Evolutionary conservation across 768 basidiomycete genomes (phyloP).

Genomic region (Amanita rubescens): DNA sequence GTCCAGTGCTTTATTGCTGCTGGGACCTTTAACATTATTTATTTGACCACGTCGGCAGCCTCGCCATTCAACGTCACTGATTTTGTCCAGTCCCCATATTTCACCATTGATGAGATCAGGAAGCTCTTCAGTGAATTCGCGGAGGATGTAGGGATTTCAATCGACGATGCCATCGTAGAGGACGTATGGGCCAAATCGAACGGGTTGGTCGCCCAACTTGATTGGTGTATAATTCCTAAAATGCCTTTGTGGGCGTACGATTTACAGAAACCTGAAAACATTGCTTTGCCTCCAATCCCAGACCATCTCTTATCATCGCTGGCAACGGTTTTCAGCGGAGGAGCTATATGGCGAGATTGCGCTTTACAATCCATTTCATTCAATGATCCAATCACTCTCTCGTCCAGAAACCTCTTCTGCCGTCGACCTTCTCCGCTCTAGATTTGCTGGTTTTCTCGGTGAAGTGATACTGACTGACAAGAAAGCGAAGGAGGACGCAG

Average conservation of each 20-base stretch:
- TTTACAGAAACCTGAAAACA: neutral
- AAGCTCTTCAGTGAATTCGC: conserved; percentile 7
- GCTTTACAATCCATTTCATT: conserved; percentile 6
- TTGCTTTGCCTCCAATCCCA: neutral
- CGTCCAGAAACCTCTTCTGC: neutral
- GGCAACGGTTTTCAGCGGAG: conserved; percentile 5
- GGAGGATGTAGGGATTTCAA: neutral
- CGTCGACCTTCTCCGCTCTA: conserved; percentile 8
- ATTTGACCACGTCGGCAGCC: conserved; percentile 6
- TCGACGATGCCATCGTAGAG: conserved; percentile 7
- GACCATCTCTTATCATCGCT: conserved; percentile 1
- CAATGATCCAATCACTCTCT: conserved; percentile 9
- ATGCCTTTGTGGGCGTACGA: conserved; percentile 10
- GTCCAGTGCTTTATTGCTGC: conserved; percentile 8
- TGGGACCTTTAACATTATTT: conserved; percentile 10
- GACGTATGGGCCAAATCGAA: conserved; percentile 10
- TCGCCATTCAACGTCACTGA: conserved; percentile 10
- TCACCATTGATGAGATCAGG: conserved; percentile 7
- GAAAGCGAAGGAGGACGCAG: neutral
- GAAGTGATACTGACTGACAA: neutral
- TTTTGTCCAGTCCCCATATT: conserved; percentile 7
- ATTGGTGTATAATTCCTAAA: neutral
- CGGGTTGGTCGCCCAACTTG: conserved; percentile 8
- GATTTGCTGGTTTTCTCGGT: conserved; percentile 7
- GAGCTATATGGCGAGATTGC: conserved; percentile 1